A percentile compares a stretch with the other conserved stretches of the same genome.
Evolutionary conservation across 345 rosid species (phyloP).

Genomic region (Hibiscus syriacus): DNA sequence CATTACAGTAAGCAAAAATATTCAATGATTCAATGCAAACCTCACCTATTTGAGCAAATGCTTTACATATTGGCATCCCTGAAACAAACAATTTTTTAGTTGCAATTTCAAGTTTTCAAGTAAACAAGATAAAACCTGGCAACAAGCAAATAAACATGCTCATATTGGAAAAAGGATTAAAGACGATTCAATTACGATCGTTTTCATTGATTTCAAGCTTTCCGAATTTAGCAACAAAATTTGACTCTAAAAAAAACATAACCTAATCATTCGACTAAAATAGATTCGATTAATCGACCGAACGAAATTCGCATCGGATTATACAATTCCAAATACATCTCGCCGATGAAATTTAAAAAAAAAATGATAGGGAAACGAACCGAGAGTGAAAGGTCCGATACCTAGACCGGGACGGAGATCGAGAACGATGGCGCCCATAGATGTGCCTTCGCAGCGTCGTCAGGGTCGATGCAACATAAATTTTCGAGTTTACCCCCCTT

Average conservation of each 20-base stretch:
- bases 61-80: conserved; percentile 96
- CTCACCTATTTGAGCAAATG: conserved; percentile 90
- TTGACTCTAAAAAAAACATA: not conserved
- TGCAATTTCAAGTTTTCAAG: not conserved
- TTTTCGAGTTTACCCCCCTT: no score
- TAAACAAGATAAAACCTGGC: conserved; percentile 4
- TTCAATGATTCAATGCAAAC: conserved; percentile 25
- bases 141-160: not conserved
- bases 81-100: conserved; percentile 5
- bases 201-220: not conserved
- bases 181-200: not conserved
- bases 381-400: conserved; percentile 83
- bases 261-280: not conserved
- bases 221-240: not conserved
- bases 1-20: not conserved
- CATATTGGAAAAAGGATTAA: not conserved
- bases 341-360: not conserved
- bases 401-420: conserved; percentile 94
- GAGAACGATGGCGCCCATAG: conserved; percentile 91
- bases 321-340: not conserved
- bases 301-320: not conserved
- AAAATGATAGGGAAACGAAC: conserved; percentile 25
- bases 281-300: not conserved
- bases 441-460: conserved; percentile 91
- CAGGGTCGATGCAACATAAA: conserved; percentile 55